Evolutionary conservation across 75 land plant species (phyloP), one percentile per base, ranked within the genome.

Genomic region (Pinus taeda): DNA sequence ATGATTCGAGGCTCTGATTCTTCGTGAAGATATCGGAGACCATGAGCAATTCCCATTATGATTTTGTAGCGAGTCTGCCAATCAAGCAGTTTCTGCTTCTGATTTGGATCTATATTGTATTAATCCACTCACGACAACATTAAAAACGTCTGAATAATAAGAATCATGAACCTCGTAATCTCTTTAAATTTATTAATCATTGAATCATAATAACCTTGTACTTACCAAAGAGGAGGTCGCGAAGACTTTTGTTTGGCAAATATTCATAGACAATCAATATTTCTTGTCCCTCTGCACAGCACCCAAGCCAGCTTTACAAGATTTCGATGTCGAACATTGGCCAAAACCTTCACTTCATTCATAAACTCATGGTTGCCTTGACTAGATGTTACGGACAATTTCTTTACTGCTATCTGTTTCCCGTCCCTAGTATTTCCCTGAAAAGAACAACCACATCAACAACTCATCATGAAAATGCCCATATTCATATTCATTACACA

Each of bases 21-120:
- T 24, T 77, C 76, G 56, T 85, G 86, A 15, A 85, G 62, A 42
- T 85, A 85, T 6, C 65, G 85, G 49, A 85, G 75, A 6, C 86
- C 85, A n/a, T 73, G 22, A 30, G 86, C 86, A 0, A 82, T 79
- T 61, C 86, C 86, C 3, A 78, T 36, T 33, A 83, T 76, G 1
- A 82, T 78, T 45, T 82, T 83, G 63, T 76, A 83, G 29, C 85
- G 75, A 4, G 64, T 74, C 45, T 39, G 62, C 86, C 85, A 85
- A 55, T 78, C 72, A 4, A 74, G 18, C 59, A n/a, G 3, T 49
- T 14, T 3, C 2, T 59, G 15, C n/a, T 56, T 26, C 2, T 49
- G 55, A 4, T 63, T 37, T 63, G 18, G 18, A 63, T 63, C 66
- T 63, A 36, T 1, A 63, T 21, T 63, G 36, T 14, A 30, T 7